Base-by-base conservation (phyloP, 2,329 filamentous ascomycete genomes). In the Sclerotinia trifoliorum region DNA sequence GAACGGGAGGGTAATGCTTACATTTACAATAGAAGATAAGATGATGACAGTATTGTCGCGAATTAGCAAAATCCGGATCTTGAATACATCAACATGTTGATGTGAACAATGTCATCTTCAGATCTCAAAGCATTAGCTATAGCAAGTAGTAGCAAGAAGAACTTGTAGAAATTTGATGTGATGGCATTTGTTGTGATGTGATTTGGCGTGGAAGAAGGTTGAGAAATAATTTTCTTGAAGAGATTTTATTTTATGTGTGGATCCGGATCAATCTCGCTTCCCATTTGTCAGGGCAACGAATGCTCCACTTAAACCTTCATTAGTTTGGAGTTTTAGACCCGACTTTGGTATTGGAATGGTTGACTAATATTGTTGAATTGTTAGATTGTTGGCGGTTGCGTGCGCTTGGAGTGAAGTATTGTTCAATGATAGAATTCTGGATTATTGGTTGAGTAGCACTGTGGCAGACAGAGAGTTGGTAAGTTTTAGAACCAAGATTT, bases 161-260 rank as follows among this genome's bases (percentile, higher is more conserved):
- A 3, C 3, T 29, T 24, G 26, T 24, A 35, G 58, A 17, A 35
- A 21, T 61, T 61, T 61, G 44, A 39, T 57, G 54, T 42, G 32
- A n/a, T 48, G 42, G 10, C 39, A 42, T 42, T 15, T 42, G 39
- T 15, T 42, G 13, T 39, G 35, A 39, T 39, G 35, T 39, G 35
- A 39, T 39, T 39, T 46, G 26, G 15, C 17, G 26, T 49, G 1
- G 1, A 24, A 24, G 7, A 10, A 42, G 7, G 29, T 10, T 19
- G 10, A 35, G 19, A 48, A 62, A 49, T 29, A 35, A 61, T 35
- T 61, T 49, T n/a, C 5, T 19, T 19, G 29, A 62, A 62, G 58
- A 62, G 58, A 49, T 62, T 62, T 62, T 62, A 62, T 62, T 62
- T 62, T 62, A 62, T 62, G 21, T 62, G 58, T 48, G 58, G 58